Evolutionary conservation across 2,329 filamentous ascomycete genomes (phyloP).

Genomic region (Ophiocordyceps camponoti-rufipedis): DNA sequence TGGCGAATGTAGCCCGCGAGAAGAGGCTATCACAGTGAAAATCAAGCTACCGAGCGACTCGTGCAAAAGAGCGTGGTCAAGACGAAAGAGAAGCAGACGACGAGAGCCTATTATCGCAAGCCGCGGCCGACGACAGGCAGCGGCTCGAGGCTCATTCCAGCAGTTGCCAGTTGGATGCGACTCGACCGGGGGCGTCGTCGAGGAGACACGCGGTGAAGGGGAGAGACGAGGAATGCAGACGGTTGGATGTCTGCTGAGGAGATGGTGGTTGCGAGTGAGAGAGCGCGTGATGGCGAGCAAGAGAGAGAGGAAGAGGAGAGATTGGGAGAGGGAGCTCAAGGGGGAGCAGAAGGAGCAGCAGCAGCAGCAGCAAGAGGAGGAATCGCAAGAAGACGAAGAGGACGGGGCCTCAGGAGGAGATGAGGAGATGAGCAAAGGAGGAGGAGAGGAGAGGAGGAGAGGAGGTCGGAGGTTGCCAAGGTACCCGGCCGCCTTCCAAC

Average conservation of each 20-base stretch:
- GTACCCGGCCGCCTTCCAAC: no score
- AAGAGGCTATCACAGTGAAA: neutral
- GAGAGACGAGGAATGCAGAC: neutral
- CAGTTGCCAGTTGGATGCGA: neutral
- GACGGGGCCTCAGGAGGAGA: no score
- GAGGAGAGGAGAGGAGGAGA: no score
- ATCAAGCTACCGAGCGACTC: neutral
- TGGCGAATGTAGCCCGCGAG: constrained; percentile 8
- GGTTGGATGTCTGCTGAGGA: neutral
- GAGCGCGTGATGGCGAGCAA: neutral
- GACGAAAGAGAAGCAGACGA: neutral
- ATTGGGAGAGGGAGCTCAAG: neutral
- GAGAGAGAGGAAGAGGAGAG: neutral
- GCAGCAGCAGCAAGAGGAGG: no score
- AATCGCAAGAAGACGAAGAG: no score
- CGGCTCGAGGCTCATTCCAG: neutral
- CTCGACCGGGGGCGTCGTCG: neutral
- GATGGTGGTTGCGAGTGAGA: neutral
- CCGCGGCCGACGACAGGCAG: neutral
- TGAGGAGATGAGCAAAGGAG: no score
- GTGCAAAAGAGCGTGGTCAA: neutral
- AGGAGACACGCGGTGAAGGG: neutral
- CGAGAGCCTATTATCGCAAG: neutral
- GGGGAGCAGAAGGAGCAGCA: neutral
- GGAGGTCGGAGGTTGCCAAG: no score